Conservation (phyloP, 176 grass and related monocot species). For the Rhynchospora pubera region DNA sequence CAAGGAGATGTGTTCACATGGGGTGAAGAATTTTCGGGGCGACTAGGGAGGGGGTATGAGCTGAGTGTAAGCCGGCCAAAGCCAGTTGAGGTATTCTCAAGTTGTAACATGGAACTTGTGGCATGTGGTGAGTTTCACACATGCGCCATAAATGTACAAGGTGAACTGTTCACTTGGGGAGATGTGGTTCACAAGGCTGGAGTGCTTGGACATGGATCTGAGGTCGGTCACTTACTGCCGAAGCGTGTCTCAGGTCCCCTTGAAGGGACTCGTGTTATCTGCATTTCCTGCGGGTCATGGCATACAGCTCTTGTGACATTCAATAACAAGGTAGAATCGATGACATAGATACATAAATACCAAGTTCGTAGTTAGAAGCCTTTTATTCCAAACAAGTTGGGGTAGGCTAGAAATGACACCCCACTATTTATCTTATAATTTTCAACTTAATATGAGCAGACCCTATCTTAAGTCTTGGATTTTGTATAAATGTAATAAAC, state of each 20-base stretch:
- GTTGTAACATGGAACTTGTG: constrained; percentile 68
- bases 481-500: background rate
- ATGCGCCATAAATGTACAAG: constrained; percentile 63
- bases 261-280: constrained; percentile 68
- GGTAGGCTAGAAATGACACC: too few species aligned
- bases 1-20: constrained; percentile 93
- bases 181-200: constrained; percentile 59
- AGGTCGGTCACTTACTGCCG: constrained; percentile 64
- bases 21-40: constrained; percentile 73
- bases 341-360: background rate
- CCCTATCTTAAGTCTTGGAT: background rate
- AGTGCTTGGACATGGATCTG: constrained; percentile 65
- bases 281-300: constrained; percentile 81
- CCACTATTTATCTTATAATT: too few species aligned
- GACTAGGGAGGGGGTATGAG: constrained; percentile 48
- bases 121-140: constrained; percentile 87
- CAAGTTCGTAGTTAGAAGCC: background rate
- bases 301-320: constrained; percentile 71
- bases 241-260: constrained; percentile 63
- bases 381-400: too few species aligned
- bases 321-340: constrained; percentile 41
- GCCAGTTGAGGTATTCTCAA: constrained; percentile 69
- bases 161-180: constrained; percentile 87
- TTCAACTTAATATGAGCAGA: background rate
- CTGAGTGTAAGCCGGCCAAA: constrained; percentile 59